Conservation (phyloP, 352 stramenopile genomes). For the Pythium phragmiticola region DNA sequence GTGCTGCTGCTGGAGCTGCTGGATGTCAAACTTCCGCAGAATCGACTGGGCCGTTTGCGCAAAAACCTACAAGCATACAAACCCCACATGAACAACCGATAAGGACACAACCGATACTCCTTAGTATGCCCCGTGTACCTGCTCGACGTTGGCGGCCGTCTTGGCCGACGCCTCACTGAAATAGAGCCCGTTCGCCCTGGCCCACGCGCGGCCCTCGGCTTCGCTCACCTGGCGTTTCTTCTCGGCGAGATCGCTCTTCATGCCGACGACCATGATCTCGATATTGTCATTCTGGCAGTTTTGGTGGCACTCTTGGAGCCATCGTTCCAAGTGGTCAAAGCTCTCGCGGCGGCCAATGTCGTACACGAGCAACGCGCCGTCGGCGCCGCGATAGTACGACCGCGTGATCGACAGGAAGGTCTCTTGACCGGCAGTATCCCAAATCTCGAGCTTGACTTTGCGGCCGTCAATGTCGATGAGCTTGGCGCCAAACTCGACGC, state of each 20-base stretch:
- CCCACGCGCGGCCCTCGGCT: slow-evolving; percentile 68
- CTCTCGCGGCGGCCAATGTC: slow-evolving; percentile 76
- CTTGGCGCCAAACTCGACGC: slow-evolving; percentile 90
- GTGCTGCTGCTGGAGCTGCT: slow-evolving; percentile 59
- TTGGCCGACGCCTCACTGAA: slow-evolving; percentile 87
- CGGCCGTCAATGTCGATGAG: slow-evolving; percentile 77
- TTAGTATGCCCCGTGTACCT: slow-evolving; percentile 30
- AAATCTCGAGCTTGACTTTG: slow-evolving; percentile 92
- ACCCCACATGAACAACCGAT: neutral
- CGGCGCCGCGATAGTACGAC: slow-evolving; percentile 86
- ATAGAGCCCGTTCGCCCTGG: slow-evolving; percentile 55
- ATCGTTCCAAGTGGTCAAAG: slow-evolving; percentile 73
- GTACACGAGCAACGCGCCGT: slow-evolving; percentile 88
- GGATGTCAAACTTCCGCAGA: slow-evolving; percentile 71
- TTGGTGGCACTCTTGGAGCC: slow-evolving; percentile 82
- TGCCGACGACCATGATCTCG: slow-evolving; percentile 85
- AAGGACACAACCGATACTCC: neutral
- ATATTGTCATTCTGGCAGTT: slow-evolving; percentile 85
- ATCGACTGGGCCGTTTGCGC: slow-evolving; percentile 70
- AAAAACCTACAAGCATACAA: slow-evolving; percentile 58
- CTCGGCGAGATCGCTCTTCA: slow-evolving; percentile 73
- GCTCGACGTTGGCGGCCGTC: slow-evolving; percentile 78
- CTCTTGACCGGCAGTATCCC: slow-evolving; percentile 90
- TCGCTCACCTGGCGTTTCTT: slow-evolving; percentile 62
- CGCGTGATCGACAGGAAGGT: slow-evolving; percentile 89